A percentile compares a stretch with the other conserved stretches of the same genome.
These are phyloP conservation scores for Cocos nucifera DNA, from an alignment of 176 grass and related monocot species.

Conservation along the genomic window DNA sequence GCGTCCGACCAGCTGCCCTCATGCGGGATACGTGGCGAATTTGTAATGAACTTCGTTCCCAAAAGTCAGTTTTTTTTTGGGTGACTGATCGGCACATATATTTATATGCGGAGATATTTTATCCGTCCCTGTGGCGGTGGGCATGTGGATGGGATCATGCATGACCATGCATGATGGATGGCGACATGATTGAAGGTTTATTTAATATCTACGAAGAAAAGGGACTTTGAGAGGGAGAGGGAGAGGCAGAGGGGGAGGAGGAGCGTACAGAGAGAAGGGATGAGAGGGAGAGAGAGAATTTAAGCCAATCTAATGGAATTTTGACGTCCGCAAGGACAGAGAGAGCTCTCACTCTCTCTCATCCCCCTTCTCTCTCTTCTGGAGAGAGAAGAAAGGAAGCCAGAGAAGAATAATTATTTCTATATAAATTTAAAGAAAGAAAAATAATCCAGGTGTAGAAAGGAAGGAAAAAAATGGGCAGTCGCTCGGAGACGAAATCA, in stretches of 20 bases:
- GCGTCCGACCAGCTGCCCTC: too few species aligned
- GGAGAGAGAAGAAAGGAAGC: conserved; percentile 28
- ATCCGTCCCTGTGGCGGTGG: too few species aligned
- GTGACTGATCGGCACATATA: too few species aligned
- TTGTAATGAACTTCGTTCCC: too few species aligned
- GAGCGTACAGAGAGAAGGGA: conserved; percentile 1
- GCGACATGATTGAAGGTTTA: too few species aligned
- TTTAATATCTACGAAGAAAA: too few species aligned
- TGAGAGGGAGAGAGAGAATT: conserved; percentile 10
- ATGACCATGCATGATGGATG: too few species aligned
- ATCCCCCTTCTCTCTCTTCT: neutral
- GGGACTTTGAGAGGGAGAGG: conserved; percentile 14
- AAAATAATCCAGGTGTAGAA: conserved; percentile 12
- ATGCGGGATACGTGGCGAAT: too few species aligned
- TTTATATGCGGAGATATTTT: too few species aligned
- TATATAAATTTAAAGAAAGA: neutral
- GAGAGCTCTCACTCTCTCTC: neutral
- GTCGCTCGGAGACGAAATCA: neutral
- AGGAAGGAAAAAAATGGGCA: neutral
- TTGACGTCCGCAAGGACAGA: conserved; percentile 97
- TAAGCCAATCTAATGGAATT: conserved; percentile 86
- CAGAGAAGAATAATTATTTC: conserved; percentile 6
- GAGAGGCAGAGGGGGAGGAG: neutral
- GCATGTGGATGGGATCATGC: too few species aligned
- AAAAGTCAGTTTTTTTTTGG: too few species aligned